Base-by-base conservation (phyloP, 345 rosid species). In the Hibiscus syriacus region DNA sequence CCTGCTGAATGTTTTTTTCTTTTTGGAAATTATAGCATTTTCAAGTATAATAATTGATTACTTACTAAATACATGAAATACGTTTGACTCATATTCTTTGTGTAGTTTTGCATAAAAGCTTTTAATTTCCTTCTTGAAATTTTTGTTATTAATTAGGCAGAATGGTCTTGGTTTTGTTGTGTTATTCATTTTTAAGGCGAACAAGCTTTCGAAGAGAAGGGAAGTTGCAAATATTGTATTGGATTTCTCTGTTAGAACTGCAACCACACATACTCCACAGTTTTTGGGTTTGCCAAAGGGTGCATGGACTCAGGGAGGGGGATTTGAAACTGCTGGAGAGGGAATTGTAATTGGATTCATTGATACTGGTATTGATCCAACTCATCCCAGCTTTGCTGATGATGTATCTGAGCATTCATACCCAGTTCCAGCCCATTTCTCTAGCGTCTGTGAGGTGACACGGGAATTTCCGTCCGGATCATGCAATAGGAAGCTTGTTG, bases 381-480 rank as follows among this genome's bases (percentile, higher is more conserved):
- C 84, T 48, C 97, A 90, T 38, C 92, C 87, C 43, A 93, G 97
- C 73, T 93, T 93, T 80, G 82, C 88, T 55, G 97, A 84, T 74
- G 75, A 81, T 73, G 5, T 48, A 64, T 83, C 94, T 5, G 83
- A 72, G 73, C 76, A 52, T 25, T 66, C 81, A 4, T 93, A 87
- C 80, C 98, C 96, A 2, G 70, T 93, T 49, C 98, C 98, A 13
- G 74, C 79, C 11, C 98, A 85, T 74, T 93, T 79, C 77, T 84
- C 97, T 1, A 96, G 98, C 59, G 83, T 85, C 74, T 93, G 98
- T 77, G 97, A 93, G 85, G 98, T 93, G 68, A 93, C 97, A 5
- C 86, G 83, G 7, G 98, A 90, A 70, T 93, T 93, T 78, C 98
- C 98, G 57, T 88, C 98, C 7, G 97, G 97, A 30, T 93, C 98